A percentile compares a stretch with the other conserved stretches of the same genome.
Conservation (phyloP, 2,329 filamentous ascomycete genomes). For the Cercospora citrullina region DNA sequence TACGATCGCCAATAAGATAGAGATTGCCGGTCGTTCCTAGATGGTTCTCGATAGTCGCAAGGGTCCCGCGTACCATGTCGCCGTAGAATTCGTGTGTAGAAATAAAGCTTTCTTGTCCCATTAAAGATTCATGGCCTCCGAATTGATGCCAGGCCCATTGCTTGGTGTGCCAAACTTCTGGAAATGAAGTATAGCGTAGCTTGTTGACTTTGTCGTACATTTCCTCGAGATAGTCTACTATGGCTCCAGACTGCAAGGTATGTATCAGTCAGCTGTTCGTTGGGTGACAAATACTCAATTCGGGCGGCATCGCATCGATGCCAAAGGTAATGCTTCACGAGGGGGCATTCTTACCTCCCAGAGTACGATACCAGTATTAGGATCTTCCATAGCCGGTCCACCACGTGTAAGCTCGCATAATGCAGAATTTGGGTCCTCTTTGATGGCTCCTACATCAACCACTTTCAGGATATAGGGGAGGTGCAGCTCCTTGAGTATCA, state of each 20-base stretch:
- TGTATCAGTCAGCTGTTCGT: not conserved
- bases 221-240: conserved; percentile 37
- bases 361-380: conserved; percentile 46
- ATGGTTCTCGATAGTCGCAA: conserved; percentile 46
- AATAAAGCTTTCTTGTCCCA: conserved; percentile 45
- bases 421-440: conserved; percentile 37
- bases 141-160: conserved; percentile 41
- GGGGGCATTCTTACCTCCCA: conserved; percentile 45
- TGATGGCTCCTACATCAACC: conserved; percentile 18
- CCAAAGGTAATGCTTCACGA: not conserved
- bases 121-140: conserved; percentile 40
- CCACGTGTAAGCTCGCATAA: conserved; percentile 49
- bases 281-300: not conserved
- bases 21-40: conserved; percentile 38
- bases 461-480: conserved; percentile 14
- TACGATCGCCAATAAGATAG: conserved; percentile 48
- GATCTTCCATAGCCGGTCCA: conserved; percentile 47
- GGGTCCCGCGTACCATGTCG: not conserved
- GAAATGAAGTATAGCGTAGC: conserved; percentile 30
- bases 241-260: conserved; percentile 33
- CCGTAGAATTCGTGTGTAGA: conserved; percentile 8
- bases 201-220: conserved; percentile 38
- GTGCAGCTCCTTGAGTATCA: conserved; percentile 15
- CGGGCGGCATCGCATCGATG: not conserved
- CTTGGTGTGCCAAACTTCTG: conserved; percentile 32